Conservation (phyloP, 768 basidiomycete species). For the Suillus sp. region DNA sequence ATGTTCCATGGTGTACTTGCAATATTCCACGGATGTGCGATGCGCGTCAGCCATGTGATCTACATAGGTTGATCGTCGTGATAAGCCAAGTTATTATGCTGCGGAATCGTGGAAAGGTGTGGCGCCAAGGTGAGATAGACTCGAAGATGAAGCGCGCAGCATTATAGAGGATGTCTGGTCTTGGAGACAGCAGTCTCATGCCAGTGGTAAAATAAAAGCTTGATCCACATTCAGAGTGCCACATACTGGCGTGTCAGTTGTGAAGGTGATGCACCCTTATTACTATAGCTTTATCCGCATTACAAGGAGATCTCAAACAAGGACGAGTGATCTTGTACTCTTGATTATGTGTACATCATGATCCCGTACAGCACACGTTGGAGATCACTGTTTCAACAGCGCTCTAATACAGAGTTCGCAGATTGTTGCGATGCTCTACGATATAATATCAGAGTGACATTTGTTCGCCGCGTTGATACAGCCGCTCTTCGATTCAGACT, state of each 20-base stretch:
- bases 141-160: neutral
- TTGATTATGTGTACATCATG: neutral
- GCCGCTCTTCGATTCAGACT: neutral
- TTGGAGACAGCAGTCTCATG: neutral
- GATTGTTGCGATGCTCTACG: neutral
- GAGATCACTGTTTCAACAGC: neutral
- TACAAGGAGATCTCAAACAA: neutral
- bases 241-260: neutral
- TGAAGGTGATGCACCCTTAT: neutral
- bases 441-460: too few species aligned
- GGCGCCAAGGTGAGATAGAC: neutral
- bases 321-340: neutral
- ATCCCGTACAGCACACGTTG: neutral
- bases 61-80: neutral
- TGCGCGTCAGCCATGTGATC: neutral
- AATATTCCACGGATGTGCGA: neutral
- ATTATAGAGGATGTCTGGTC: neutral
- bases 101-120: neutral
- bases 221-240: neutral
- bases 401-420: neutral
- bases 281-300: neutral
- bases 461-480: too few species aligned
- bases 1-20: neutral
- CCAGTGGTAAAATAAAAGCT: neutral
- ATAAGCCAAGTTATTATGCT: neutral